Evolutionary conservation across 2,329 filamentous ascomycete species (phyloP), one percentile per base, ranked within the genome.

Genomic region (Diaporthe sp.): DNA sequence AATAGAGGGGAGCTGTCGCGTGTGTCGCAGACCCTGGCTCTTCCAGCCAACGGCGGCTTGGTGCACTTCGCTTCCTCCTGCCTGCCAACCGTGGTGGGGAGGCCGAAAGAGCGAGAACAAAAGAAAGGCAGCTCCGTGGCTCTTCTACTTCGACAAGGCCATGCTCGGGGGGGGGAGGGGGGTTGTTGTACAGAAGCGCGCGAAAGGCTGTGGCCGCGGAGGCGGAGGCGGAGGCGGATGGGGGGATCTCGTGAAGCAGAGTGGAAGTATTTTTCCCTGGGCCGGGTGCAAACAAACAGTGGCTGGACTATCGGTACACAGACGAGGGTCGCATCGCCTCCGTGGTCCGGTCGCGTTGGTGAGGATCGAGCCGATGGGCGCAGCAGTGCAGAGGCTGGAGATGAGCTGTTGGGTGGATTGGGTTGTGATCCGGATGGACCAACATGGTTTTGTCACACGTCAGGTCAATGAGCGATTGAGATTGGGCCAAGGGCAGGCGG

Each of bases 1-100:
- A 38, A 52, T n/a, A 68, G 64, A 72, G 66, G 58, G 50, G 13
- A 74, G 67, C 67, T 71, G 72, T 76, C 74, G 74, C 74, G 60
- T 68, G 64, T 67, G 74, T 75, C 71, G 74, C 66, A 73, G 72
- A 38, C 64, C 64, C 64, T 68, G 64, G 64, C 64, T 40, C n/a
- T 33, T 68, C 33, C 64, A 25, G 50, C 45, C 64, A 68, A 68
- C 33, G 47, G 45, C 64, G 64, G 30, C 33, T 25, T 68, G 47
- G 30, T 40, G 47, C 64, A 33, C 64, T 35, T 54, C 35, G 33
- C 33, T 68, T 52, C 22, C 47, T 54, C 33, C 30, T 40, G 47
- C 33, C 47, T 68, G 45, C n/a, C 64, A 33, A 22, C 64, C 64
- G 28, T 40, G 33, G 64, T 54, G 22, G 33, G 47, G 47, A 68